Evolutionary conservation across 768 basidiomycete genomes (phyloP).

Genomic region (Fomitopsis serialis): DNA sequence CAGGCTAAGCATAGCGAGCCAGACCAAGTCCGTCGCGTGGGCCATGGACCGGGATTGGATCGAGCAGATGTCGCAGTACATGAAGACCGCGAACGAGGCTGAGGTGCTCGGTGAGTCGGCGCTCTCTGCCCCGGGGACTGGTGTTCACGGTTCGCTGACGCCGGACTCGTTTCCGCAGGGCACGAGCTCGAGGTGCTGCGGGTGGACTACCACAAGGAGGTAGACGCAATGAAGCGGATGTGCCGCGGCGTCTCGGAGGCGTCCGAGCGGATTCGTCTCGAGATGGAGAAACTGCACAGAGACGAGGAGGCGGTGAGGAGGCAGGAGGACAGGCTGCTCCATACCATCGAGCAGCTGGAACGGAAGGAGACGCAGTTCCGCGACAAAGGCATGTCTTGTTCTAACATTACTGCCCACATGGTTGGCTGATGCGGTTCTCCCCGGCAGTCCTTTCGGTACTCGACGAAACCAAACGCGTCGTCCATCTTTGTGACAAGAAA

Average conservation of each 20-base stretch:
- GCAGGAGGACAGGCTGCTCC: constrained; percentile 35
- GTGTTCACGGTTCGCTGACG: constrained; percentile 28
- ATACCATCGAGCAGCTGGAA: constrained; percentile 35
- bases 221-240: constrained; percentile 51
- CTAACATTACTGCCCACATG: background rate
- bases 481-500: constrained; percentile 40
- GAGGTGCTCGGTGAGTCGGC: constrained; percentile 32
- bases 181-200: constrained; percentile 57
- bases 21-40: constrained; percentile 69
- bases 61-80: constrained; percentile 47
- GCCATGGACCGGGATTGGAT: constrained; percentile 63
- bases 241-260: constrained; percentile 47
- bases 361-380: constrained; percentile 36
- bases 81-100: constrained; percentile 33
- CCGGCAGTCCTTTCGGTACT: constrained; percentile 33
- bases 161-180: constrained; percentile 28
- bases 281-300: constrained; percentile 35
- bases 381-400: constrained; percentile 29
- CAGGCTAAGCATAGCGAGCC: constrained; percentile 41
- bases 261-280: constrained; percentile 31
- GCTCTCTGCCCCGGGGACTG: background rate
- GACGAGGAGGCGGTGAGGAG: constrained; percentile 36
- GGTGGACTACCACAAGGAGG: constrained; percentile 54
- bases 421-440: background rate
- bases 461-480: constrained; percentile 40